phyloP scores from a whole-genome alignment of 768 basidiomycete genomes.

The Pleurotus tuber-regium region DNA sequence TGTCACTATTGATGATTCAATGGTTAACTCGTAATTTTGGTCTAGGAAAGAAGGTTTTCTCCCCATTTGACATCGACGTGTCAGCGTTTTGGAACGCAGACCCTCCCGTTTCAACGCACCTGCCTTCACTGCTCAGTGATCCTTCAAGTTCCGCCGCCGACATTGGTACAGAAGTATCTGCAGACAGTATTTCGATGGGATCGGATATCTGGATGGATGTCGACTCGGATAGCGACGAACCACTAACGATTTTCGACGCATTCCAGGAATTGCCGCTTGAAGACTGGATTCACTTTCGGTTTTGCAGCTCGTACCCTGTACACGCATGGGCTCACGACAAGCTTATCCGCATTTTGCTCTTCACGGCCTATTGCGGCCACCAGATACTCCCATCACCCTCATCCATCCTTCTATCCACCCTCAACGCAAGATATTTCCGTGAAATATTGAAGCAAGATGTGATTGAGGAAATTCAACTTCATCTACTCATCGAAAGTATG shows the following conservation, averaged over 20 bases:
- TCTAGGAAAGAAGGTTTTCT: conserved; percentile 20
- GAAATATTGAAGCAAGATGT: not conserved
- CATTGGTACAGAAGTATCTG: too few relatives aligned
- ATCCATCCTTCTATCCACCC: conserved; percentile 5
- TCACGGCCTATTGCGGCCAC: conserved; percentile 14
- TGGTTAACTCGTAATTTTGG: conserved; percentile 21
- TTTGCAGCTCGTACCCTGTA: conserved; percentile 15
- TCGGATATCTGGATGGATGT: conserved; percentile 2
- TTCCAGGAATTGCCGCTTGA: conserved; percentile 15
- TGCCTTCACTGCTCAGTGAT: too few relatives aligned
- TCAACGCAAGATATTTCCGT: not conserved
- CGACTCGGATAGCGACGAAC: not conserved
- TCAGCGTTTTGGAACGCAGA: conserved; percentile 20
- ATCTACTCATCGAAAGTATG: not conserved
- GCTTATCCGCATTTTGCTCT: conserved; percentile 15
- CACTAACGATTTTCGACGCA: conserved; percentile 10
- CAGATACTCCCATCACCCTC: conserved; percentile 8
- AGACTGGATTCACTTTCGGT: conserved; percentile 18
- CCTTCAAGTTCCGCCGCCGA: too few relatives aligned
- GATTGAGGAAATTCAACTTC: not conserved
- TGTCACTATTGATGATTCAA: conserved; percentile 19
- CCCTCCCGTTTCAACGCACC: conserved; percentile 10
- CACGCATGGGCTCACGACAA: conserved; percentile 18
- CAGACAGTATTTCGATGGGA: not conserved
- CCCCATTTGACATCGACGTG: conserved; percentile 15